phyloP scores from a whole-genome alignment of 2,329 filamentous ascomycete species.

The Boeremia exigua region DNA sequence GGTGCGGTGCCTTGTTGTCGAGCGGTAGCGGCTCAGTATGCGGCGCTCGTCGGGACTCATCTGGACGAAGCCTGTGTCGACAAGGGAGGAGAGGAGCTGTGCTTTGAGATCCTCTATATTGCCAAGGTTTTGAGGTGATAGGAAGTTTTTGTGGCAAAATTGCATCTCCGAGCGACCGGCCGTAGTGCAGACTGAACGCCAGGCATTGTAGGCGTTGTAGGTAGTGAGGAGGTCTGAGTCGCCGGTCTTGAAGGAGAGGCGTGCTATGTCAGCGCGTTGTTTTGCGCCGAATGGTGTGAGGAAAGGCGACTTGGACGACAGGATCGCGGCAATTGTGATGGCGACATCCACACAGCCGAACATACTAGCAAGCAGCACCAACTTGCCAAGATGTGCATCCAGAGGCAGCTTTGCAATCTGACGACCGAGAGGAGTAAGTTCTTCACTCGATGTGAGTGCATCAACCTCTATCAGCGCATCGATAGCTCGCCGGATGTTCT shows the following conservation, averaged over 20 bases:
- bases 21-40: conserved; percentile 71
- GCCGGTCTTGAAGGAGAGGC: conserved; percentile 78
- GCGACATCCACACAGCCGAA: conserved; percentile 93
- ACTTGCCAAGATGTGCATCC: conserved; percentile 93
- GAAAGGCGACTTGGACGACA: conserved; percentile 95
- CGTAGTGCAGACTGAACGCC: conserved; percentile 81
- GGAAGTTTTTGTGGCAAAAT: conserved; percentile 94
- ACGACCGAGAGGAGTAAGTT: conserved; percentile 82
- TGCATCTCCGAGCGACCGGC: conserved; percentile 77
- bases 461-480: conserved; percentile 93
- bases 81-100: conserved; percentile 83
- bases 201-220: conserved; percentile 90
- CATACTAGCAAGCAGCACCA: conserved; percentile 83
- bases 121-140: conserved; percentile 83
- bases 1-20: conserved; percentile 68
- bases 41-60: conserved; percentile 76
- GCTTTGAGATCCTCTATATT: conserved; percentile 97
- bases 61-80: conserved; percentile 82
- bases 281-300: conserved; percentile 84
- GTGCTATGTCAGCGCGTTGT: conserved; percentile 79
- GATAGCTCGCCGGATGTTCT: conserved; percentile 91
- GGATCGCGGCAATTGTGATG: conserved; percentile 87
- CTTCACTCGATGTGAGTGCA: conserved; percentile 80
- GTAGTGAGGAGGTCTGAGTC: conserved; percentile 92
- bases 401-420: conserved; percentile 89